Evolutionary conservation across 2,329 filamentous ascomycete genomes (phyloP), one percentile per base, ranked within the genome.

Genomic region (Mycogone perniciosa): DNA sequence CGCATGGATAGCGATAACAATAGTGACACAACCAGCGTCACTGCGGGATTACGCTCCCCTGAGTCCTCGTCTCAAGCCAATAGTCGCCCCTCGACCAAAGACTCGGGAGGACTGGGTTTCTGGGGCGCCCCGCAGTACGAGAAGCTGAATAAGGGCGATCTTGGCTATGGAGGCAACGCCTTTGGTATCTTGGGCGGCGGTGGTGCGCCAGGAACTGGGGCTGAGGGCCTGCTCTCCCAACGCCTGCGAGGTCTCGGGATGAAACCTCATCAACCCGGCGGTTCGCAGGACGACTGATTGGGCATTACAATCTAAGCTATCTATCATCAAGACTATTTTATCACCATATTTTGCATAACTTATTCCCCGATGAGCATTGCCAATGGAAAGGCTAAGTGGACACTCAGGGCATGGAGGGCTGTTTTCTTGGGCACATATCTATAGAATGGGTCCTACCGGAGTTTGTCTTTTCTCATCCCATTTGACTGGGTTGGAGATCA

Each of bases 171-270:
- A 35, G 75, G 80, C 1, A 79, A 81, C 49, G 67, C 72, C 0
- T 83, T 77, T 56, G 57, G 52, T 20, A 63, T 59, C 26, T 64
- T 58, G 7, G 64, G 64, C 47, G 66, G 64, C 31, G 70, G 70
- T 34, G 71, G 66, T n/a, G 50, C 41, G 9, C 51, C 51, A 2
- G 40, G 40, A 26, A 52, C 30, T 26, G 69, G 69, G 1, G 74
- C 79, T 4, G 84, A 89, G 59, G 81, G 87, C 3, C 67, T 93
- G 11, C 70, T 93, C 11, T 88, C 88, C 8, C 82, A 82, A 63
- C 77, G 82, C 51, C 69, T 92, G 41, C 77, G 82, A 56, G 79
- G 81, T 5, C 68, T 88, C 5, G 85, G 82, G 35, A 74, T 75
- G 27, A 66, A 75, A 52, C 59, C 59, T 26, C 54, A 41, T 7